Conservation (phyloP, 495 filamentous ascomycete genomes). For the Neurospora sp. region DNA sequence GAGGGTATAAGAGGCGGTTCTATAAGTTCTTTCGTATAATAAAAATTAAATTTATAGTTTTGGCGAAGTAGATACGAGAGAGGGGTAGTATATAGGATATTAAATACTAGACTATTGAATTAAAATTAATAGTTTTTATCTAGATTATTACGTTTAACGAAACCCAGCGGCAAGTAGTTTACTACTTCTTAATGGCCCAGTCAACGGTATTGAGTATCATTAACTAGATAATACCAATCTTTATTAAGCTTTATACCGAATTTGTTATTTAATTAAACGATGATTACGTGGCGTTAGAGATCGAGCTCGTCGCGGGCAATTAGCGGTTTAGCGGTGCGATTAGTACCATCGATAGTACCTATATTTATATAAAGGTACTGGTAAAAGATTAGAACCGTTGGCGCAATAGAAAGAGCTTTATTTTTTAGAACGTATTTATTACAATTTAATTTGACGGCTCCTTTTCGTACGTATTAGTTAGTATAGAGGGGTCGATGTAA, state of each 20-base stretch:
- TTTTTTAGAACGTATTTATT: no score
- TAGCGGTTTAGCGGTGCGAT: no score
- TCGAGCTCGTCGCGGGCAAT: no score
- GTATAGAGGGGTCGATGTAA: no score
- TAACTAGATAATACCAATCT: neutral
- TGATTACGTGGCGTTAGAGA: neutral
- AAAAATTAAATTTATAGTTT: neutral
- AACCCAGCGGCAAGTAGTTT: neutral
- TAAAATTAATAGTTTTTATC: neutral
- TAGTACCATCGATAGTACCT: no score
- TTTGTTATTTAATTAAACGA: neutral
- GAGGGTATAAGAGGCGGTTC: rapidly evolving
- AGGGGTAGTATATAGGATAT: neutral
- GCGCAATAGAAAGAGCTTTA: no score
- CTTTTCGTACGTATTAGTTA: no score
- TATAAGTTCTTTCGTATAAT: neutral
- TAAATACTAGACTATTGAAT: neutral
- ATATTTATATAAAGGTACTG: no score
- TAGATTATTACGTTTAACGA: neutral
- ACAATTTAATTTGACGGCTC: no score
- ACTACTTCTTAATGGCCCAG: neutral
- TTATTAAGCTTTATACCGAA: neutral
- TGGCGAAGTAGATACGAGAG: neutral
- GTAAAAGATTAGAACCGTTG: no score
- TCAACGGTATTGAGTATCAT: neutral